A percentile compares a stretch with the other conserved stretches of the same genome.
Evolutionary conservation across 495 filamentous ascomycete genomes (phyloP).

Genomic region (Penicillium canescens): DNA sequence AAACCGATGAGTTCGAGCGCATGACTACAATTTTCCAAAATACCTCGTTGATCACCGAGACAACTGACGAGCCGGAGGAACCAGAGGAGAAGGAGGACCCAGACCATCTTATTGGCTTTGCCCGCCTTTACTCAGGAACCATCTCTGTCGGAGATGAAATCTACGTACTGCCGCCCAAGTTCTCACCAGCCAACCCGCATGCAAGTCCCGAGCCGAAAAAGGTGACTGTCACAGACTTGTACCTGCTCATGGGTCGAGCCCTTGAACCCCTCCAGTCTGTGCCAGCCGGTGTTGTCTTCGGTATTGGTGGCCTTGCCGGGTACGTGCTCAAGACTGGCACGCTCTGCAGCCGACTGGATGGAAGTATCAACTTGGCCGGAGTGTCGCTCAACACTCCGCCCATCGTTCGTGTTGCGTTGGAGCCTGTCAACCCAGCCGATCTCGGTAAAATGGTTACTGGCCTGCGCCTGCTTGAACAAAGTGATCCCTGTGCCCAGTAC

Average conservation of each 20-base stretch:
- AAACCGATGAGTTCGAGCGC: constrained; percentile 38
- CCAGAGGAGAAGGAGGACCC: constrained; percentile 57
- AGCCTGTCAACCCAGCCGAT: constrained; percentile 84
- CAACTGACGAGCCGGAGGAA: constrained; percentile 34
- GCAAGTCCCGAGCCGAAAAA: constrained; percentile 76
- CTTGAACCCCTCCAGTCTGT: constrained; percentile 82
- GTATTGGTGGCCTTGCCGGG: constrained; percentile 90
- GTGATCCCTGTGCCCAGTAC: constrained; percentile 94
- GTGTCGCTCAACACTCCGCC: constrained; percentile 74
- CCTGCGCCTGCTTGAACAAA: constrained; percentile 84
- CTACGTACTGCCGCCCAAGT: constrained; percentile 91
- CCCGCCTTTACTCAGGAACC: constrained; percentile 87
- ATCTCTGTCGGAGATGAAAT: constrained; percentile 86
- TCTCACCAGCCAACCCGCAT: constrained; percentile 76
- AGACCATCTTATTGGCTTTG: constrained; percentile 93
- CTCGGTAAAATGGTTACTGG: constrained; percentile 92
- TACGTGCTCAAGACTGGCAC: constrained; percentile 93
- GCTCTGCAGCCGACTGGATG: constrained; percentile 83
- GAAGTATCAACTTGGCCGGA: constrained; percentile 90
- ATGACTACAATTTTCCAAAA: constrained; percentile 57
- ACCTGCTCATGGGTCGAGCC: constrained; percentile 92
- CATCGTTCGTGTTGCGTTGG: constrained; percentile 93
- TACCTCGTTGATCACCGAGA: constrained; percentile 48
- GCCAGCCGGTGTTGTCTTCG: constrained; percentile 92
- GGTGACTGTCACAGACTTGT: constrained; percentile 82